Evolutionary conservation across 352 stramenopile genomes (phyloP).

Genomic region (Blastocystis sp.): DNA sequence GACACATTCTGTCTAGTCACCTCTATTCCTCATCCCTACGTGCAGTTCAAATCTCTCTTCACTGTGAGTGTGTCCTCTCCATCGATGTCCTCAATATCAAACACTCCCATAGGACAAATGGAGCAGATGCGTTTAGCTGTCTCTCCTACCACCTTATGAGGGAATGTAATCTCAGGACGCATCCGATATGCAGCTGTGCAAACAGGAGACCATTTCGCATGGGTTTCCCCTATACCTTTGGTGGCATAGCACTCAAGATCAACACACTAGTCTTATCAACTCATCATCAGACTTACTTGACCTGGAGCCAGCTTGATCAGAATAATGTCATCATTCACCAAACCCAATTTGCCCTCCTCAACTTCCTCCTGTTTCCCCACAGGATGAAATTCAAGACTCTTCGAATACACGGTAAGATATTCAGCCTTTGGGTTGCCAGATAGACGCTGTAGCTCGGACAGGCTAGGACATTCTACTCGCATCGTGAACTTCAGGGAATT

Average conservation of each 20-base stretch:
- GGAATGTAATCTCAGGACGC: constrained; percentile 68
- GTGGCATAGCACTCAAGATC: constrained; percentile 69
- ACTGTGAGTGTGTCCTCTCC: background rate
- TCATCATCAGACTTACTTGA: background rate
- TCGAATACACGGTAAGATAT: constrained; percentile 64
- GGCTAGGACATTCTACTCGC: constrained; percentile 38
- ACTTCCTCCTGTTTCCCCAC: constrained; percentile 64
- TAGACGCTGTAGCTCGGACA: constrained; percentile 15
- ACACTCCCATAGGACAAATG: constrained; percentile 70
- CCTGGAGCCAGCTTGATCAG: constrained; percentile 71
- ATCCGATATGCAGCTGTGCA: constrained; percentile 71
- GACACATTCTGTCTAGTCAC: constrained; percentile 69
- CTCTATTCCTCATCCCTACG: background rate
- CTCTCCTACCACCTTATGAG: constrained; percentile 40
- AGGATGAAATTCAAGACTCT: constrained; percentile 27
- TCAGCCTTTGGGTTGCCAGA: background rate
- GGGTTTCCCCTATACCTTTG: constrained; percentile 69
- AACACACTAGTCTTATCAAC: constrained; percentile 48
- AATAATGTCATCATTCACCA: constrained; percentile 71
- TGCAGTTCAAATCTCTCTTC: constrained; percentile 44
- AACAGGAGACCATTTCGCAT: constrained; percentile 72
- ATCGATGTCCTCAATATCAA: constrained; percentile 70
- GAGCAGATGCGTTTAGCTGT: constrained; percentile 41
- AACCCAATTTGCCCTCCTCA: background rate
- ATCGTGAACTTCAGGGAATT: constrained; percentile 69